A percentile compares a stretch with the other conserved stretches of the same genome.
These are phyloP conservation scores for Penicillium janthinellum DNA, from an alignment of 2,329 filamentous ascomycete genomes.

Conservation along the genomic window DNA sequence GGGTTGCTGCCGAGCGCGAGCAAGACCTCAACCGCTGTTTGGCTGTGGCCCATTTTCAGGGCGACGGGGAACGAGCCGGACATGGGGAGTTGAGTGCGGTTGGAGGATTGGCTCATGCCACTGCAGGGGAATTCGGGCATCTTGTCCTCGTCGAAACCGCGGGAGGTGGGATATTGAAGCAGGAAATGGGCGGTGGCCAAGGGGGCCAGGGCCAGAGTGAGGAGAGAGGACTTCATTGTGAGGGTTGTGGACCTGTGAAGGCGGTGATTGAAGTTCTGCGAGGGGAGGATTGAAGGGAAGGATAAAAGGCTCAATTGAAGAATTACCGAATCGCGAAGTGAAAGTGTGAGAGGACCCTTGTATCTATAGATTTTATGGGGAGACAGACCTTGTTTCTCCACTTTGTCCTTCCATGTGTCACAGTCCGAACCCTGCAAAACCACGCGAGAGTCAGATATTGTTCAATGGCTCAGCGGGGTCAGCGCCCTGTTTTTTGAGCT, in stretches of 20 bases:
- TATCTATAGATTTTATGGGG: neutral
- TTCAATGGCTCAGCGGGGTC: neutral
- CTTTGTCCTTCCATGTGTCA: neutral
- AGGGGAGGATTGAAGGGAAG: neutral
- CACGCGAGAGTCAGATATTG: neutral
- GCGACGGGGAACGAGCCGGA: conserved; percentile 54
- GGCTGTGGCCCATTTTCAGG: conserved; percentile 55
- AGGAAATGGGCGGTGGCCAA: conserved; percentile 58
- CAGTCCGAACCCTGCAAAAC: neutral
- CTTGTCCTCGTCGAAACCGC: conserved; percentile 53
- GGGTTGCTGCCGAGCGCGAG: conserved; percentile 56
- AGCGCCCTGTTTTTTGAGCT: neutral
- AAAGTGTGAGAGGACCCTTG: neutral
- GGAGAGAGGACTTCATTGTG: conserved; percentile 38
- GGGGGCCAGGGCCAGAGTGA: conserved; percentile 46
- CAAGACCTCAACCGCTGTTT: conserved; percentile 56
- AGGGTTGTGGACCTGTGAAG: neutral
- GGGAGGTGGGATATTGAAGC: conserved; percentile 54
- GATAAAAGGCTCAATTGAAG: neutral
- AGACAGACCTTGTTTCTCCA: neutral
- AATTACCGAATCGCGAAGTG: neutral
- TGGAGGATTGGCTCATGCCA: conserved; percentile 48
- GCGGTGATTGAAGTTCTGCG: neutral
- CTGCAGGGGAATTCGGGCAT: conserved; percentile 55
- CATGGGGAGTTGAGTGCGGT: conserved; percentile 53